phyloP scores from a whole-genome alignment of 1,284 basidiomycete species.

The Kwoniella shivajii region DNA sequence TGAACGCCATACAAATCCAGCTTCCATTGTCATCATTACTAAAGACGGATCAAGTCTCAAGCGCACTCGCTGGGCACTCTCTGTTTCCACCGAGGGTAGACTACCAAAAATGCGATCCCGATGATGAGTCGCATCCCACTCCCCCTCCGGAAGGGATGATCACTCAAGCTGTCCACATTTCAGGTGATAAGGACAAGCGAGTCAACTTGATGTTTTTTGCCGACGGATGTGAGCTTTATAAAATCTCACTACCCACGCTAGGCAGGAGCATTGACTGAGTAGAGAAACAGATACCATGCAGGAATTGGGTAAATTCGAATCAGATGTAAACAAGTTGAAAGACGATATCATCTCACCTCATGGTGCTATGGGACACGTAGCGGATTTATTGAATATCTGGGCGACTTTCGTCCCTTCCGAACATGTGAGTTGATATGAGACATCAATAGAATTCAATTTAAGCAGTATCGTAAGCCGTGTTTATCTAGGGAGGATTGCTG shows the following conservation, averaged over 20 bases:
- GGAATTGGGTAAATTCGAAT: slow-evolving; percentile 68
- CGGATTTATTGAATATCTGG: slow-evolving; percentile 78
- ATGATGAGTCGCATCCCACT: not conserved
- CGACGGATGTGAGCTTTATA: slow-evolving; percentile 74
- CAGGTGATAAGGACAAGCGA: slow-evolving; percentile 66
- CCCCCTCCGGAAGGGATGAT: slow-evolving; percentile 53
- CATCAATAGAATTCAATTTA: not conserved
- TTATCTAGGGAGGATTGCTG: not conserved
- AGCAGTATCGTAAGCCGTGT: not conserved
- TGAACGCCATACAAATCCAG: no score
- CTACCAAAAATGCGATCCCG: slow-evolving; percentile 10
- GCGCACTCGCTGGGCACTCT: not conserved
- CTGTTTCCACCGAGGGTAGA: slow-evolving; percentile 13
- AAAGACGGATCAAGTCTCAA: no score
- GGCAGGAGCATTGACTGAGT: not conserved
- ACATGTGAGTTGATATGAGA: slow-evolving; percentile 57
- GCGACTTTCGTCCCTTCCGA: slow-evolving; percentile 70
- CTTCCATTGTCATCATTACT: no score
- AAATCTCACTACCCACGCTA: not conserved
- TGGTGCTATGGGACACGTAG: slow-evolving; percentile 74
- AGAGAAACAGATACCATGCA: slow-evolving; percentile 60
- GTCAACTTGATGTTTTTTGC: slow-evolving; percentile 78
- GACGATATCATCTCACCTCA: slow-evolving; percentile 66
- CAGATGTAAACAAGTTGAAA: slow-evolving; percentile 68
- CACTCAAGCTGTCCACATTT: slow-evolving; percentile 63